phyloP scores from a whole-genome alignment of 768 basidiomycete species.

The Pleurotus salmoneostramineus region DNA sequence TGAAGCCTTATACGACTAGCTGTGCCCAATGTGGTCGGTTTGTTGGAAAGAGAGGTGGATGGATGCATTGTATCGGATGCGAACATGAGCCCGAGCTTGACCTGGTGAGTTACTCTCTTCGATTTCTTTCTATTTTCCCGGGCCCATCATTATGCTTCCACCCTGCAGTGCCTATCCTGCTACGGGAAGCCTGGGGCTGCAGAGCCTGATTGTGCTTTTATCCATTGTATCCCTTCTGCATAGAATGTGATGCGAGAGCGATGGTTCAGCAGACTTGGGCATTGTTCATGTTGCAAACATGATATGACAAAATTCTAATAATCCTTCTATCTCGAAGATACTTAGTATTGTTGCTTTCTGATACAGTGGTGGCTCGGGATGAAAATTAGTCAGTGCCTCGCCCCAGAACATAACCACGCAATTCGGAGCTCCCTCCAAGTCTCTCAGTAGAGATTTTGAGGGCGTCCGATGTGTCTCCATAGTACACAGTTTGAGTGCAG shows the following conservation, averaged over 20 bases:
- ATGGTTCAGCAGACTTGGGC: no score
- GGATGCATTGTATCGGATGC: constrained; percentile 6
- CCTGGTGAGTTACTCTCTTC: not conserved
- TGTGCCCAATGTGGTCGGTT: not conserved
- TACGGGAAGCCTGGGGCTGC: not conserved
- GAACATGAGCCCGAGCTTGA: constrained; percentile 1
- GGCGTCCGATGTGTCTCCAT: no score
- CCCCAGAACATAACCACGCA: no score
- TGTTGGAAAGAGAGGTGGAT: not conserved
- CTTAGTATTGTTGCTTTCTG: no score
- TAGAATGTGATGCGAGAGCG: not conserved
- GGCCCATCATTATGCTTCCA: not conserved
- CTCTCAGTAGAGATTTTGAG: no score
- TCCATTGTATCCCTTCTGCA: not conserved
- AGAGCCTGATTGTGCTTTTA: not conserved
- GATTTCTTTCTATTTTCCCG: not conserved
- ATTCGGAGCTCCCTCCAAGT: no score
- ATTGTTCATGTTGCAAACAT: no score
- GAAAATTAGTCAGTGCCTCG: no score
- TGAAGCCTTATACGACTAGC: not conserved
- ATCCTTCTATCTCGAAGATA: no score
- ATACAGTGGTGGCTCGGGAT: no score
- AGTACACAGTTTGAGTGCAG: no score
- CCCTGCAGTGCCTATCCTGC: not conserved
- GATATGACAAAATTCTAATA: no score